phyloP scores from a whole-genome alignment of 2,329 filamentous ascomycete species.

The Aaosphaeria arxii region DNA sequence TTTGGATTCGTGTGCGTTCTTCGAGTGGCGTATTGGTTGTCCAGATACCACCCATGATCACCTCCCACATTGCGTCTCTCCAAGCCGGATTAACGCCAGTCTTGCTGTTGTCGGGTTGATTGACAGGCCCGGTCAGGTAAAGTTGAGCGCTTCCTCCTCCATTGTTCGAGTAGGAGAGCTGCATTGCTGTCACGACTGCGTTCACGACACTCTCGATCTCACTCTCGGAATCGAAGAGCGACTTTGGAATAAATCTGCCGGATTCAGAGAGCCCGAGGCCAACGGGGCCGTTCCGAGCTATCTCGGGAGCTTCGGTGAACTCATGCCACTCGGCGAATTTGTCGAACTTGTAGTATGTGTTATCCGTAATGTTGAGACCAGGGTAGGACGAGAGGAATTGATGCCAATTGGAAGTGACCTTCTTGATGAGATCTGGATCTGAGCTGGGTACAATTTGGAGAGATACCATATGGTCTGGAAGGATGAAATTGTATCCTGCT shows the following conservation, averaged over 20 bases:
- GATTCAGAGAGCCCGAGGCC: slow-evolving; percentile 32
- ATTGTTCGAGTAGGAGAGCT: slow-evolving; percentile 23
- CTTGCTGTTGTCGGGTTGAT: slow-evolving; percentile 27
- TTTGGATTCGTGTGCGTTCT: slow-evolving; percentile 22
- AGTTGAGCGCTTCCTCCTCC: slow-evolving; percentile 30
- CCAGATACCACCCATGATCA: slow-evolving; percentile 32
- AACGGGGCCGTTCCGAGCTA: slow-evolving; percentile 32
- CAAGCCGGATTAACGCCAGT: slow-evolving; percentile 31
- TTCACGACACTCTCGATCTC: slow-evolving; percentile 23
- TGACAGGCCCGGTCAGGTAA: slow-evolving; percentile 33
- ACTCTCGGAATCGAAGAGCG: slow-evolving; percentile 18
- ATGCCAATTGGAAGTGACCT: slow-evolving; percentile 26
- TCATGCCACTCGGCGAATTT: slow-evolving; percentile 30
- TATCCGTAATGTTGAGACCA: slow-evolving; percentile 28
- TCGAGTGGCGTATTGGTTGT: slow-evolving; percentile 14
- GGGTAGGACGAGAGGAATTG: slow-evolving; percentile 30
- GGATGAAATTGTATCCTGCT: slow-evolving; percentile 35
- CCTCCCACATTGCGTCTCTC: slow-evolving; percentile 32
- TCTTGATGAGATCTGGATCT: slow-evolving; percentile 21
- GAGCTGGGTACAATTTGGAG: slow-evolving; percentile 28
- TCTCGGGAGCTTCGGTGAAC: slow-evolving; percentile 26
- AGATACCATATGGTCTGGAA: slow-evolving; percentile 27
- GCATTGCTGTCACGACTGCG: slow-evolving; percentile 31
- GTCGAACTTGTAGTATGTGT: slow-evolving; percentile 27
- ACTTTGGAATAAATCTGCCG: slow-evolving; percentile 30